These are phyloP conservation scores for Volvariella volvacea DNA, from an alignment of 1,284 basidiomycete genomes.

Conservation along the genomic window DNA sequence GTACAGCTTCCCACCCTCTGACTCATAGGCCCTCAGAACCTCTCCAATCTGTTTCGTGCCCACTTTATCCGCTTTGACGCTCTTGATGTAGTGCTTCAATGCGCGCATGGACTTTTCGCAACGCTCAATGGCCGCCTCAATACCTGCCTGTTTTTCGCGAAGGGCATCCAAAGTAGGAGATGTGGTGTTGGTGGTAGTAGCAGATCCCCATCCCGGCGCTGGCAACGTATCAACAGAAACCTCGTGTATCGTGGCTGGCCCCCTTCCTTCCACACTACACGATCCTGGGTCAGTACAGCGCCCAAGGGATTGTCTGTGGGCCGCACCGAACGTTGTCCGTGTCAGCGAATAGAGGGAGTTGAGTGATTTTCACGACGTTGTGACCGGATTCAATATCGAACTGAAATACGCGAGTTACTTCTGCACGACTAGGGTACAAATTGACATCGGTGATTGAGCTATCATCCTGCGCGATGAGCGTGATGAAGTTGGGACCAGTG, in stretches of 20 bases:
- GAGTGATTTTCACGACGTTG: conserved; percentile 23
- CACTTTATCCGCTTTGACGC: conserved; percentile 14
- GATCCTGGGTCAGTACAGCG: neutral
- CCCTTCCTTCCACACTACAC: conserved; percentile 24
- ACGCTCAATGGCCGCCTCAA: conserved; percentile 18
- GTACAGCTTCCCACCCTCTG: conserved; percentile 12
- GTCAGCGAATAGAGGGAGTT: conserved; percentile 22
- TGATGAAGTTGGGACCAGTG: conserved; percentile 11
- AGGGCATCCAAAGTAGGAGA: conserved; percentile 10
- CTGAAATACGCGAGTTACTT: conserved; percentile 24
- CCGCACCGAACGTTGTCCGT: conserved; percentile 25
- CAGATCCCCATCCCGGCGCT: too few relatives aligned
- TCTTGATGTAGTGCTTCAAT: conserved; percentile 18
- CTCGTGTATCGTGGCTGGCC: conserved; percentile 25
- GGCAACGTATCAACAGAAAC: conserved; percentile 17
- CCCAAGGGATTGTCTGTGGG: too few relatives aligned
- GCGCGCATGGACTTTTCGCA: conserved; percentile 12
- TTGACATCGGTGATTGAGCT: conserved; percentile 25
- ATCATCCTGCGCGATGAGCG: conserved; percentile 17
- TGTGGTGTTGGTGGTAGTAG: conserved; percentile 9
- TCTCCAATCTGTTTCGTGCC: conserved; percentile 8
- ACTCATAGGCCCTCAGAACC: conserved; percentile 13
- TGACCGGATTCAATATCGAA: conserved; percentile 22
- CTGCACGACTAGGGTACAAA: conserved; percentile 26
- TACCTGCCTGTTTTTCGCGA: conserved; percentile 7